Evolutionary conservation across 1,284 basidiomycete genomes (phyloP).

Genomic region (Malassezia slooffiae): DNA sequence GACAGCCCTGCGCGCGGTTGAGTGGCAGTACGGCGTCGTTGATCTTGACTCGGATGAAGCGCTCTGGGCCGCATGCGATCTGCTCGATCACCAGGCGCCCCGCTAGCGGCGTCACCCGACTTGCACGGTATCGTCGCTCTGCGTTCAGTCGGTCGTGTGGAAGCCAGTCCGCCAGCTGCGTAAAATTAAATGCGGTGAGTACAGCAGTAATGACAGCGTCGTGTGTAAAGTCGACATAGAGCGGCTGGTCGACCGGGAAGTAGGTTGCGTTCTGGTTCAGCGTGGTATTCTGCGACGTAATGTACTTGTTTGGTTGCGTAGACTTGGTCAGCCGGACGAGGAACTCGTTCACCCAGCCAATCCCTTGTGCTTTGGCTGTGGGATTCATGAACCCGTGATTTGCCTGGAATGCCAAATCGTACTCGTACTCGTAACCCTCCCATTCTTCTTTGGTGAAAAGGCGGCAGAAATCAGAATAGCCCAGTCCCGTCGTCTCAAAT

Average conservation of each 20-base stretch:
- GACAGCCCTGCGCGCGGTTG: slow-evolving; percentile 60
- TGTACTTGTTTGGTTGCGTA: slow-evolving; percentile 15
- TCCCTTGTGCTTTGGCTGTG: slow-evolving; percentile 64
- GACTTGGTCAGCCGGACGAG: slow-evolving; percentile 18
- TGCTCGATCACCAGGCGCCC: slow-evolving; percentile 24
- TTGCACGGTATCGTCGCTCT: slow-evolving; percentile 19
- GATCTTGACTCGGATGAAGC: slow-evolving; percentile 64
- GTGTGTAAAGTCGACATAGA: slow-evolving; percentile 40
- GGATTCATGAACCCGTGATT: slow-evolving; percentile 62
- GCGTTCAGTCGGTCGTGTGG: slow-evolving; percentile 15
- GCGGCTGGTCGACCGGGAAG: slow-evolving; percentile 28
- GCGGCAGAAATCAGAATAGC: slow-evolving; percentile 76
- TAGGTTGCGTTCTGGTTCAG: slow-evolving; percentile 19
- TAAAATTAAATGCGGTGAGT: slow-evolving; percentile 32
- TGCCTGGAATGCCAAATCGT: slow-evolving; percentile 35
- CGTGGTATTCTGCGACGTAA: slow-evolving; percentile 32
- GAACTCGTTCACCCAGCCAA: slow-evolving; percentile 59
- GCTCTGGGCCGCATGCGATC: slow-evolving; percentile 22
- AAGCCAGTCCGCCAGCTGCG: slow-evolving; percentile 23
- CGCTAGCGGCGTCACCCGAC: slow-evolving; percentile 25
- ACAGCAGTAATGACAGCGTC: slow-evolving; percentile 30
- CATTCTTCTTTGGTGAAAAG: slow-evolving; percentile 80
- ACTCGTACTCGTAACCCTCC: slow-evolving; percentile 70
- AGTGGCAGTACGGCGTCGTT: slow-evolving; percentile 58
- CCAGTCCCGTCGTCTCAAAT: slow-evolving; percentile 63